Percentiles rank a stretch among this genome's conserved stretches.
Evolutionary conservation across 768 basidiomycete genomes (phyloP).

Genomic region (Coprinellus micaceus): DNA sequence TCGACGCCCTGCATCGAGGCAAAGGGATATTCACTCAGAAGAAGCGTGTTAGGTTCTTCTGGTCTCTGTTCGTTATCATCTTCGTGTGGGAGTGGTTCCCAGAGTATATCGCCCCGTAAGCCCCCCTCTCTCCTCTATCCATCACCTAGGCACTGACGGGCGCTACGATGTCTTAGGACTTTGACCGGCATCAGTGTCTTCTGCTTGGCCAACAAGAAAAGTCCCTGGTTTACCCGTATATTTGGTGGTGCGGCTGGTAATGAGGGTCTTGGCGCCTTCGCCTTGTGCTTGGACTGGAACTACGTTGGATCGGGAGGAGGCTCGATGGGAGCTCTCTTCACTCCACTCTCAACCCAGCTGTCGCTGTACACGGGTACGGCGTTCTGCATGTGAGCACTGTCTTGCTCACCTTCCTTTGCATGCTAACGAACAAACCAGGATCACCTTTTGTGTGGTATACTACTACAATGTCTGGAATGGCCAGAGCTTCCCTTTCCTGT

Average conservation of each 20-base stretch:
- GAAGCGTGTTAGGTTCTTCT: conserved; percentile 59
- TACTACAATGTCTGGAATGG: conserved; percentile 53
- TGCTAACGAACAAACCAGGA: conserved; percentile 20
- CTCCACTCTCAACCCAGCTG: conserved; percentile 52
- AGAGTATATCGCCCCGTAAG: conserved; percentile 42
- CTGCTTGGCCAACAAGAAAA: conserved; percentile 49
- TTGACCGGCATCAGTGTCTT: conserved; percentile 61
- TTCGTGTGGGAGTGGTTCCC: conserved; percentile 59
- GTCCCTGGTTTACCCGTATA: conserved; percentile 46
- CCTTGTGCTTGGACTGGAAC: conserved; percentile 63
- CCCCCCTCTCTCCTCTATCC: conserved; percentile 13
- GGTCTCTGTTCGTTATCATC: conserved; percentile 48
- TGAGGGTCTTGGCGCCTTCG: conserved; percentile 58
- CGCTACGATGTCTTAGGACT: conserved; percentile 27
- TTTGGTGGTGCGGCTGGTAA: conserved; percentile 64
- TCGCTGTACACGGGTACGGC: conserved; percentile 47
- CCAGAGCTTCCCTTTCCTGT: conserved; percentile 58
- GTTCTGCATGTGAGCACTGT: conserved; percentile 44
- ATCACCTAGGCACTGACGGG: conserved; percentile 2
- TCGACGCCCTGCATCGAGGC: conserved; percentile 44
- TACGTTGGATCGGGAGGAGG: conserved; percentile 46
- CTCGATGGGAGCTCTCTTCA: conserved; percentile 43
- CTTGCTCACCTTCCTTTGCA: conserved; percentile 4
- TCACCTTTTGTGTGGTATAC: conserved; percentile 42
- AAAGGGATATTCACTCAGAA: conserved; percentile 40